Percentiles rank a stretch among this genome's conserved stretches.
These are phyloP conservation scores for Lactarius pseudohatsudake DNA, from an alignment of 768 basidiomycete species.

Conservation along the genomic window DNA sequence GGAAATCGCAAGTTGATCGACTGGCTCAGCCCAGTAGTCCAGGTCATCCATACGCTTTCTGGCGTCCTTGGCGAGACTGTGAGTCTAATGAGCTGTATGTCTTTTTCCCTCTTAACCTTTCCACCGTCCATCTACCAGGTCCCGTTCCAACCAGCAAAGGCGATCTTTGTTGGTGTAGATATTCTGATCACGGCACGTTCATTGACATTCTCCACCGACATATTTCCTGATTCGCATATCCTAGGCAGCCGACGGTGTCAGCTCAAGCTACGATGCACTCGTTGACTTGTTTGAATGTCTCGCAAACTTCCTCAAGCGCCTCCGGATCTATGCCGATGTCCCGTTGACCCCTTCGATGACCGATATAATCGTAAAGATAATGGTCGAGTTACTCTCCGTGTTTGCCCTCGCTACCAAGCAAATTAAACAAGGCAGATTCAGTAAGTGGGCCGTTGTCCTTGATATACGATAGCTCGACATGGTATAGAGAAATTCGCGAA, in stretches of 20 bases:
- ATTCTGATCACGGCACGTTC: not conserved
- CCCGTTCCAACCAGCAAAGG: not conserved
- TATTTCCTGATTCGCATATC: not conserved
- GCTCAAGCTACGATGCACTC: not conserved
- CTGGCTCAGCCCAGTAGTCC: not conserved
- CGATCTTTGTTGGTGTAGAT: not conserved
- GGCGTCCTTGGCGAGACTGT: not conserved
- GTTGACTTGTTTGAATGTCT: too few species aligned
- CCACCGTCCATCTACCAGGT: not conserved
- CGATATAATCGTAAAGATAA: too few species aligned
- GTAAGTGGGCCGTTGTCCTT: not conserved
- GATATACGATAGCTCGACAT: not conserved
- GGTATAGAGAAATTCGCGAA: constrained; percentile 3
- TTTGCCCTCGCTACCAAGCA: constrained; percentile 13
- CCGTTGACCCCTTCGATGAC: too few species aligned
- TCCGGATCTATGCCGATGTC: too few species aligned
- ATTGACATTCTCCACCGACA: too few species aligned
- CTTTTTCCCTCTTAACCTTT: too few species aligned
- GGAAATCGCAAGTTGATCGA: not conserved
- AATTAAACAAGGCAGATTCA: constrained; percentile 6
- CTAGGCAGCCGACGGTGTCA: not conserved
- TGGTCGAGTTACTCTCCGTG: constrained; percentile 3
- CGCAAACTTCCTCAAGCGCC: too few species aligned
- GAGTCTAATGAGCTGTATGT: not conserved
- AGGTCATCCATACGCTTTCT: not conserved